Base-by-base conservation (phyloP, 2,329 filamentous ascomycete genomes). In the Fusarium liriodendri region DNA sequence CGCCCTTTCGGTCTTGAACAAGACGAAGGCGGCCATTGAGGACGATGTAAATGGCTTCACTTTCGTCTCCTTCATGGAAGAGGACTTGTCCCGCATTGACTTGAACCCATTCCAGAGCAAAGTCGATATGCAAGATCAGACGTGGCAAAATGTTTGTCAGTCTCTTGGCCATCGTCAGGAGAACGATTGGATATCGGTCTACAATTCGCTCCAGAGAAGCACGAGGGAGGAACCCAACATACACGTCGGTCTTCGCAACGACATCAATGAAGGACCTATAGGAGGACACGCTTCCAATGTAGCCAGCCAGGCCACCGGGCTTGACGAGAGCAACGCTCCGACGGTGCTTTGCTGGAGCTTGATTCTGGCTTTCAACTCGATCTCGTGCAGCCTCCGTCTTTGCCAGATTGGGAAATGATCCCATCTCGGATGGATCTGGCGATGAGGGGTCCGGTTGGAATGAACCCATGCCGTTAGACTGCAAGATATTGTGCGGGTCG, bases 31-130 rank as follows among this genome's bases (percentile, higher is more conserved):
- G 93, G 11, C 97, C 97, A 76, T 99, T 99, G 18, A 99, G 88
- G 2, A 99, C 97, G 70, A 99, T 95, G 78, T 98, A 99, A 45
- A 99, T 99, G 1, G 97, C 96, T 82, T 99, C 97, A 78, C 97
- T 99, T 75, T 98, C 97, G 75, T 99, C 95, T 3, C 92, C 92
- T 82, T 97, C 94, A 75, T 97, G 94, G 81, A 97, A 98, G 38
- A 99, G 94, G 11, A 98, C 94, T 80, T 99, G 95, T 0, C 97
- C 95, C 5, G 97, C 95, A 82, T 95, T 95, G 70, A 99, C 95
- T 80, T 99, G 97, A 4, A 98, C 92, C 97, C 97, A 99, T 85
- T 99, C 97, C 20, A 99, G 87, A 5, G 97, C 97, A 84, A 99
- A 99, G 82, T 99, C 97, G 73, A 99, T 98, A 79, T 99, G 97